Conservation (phyloP, 2,329 filamentous ascomycete genomes). For the Aspergillus sp. region DNA sequence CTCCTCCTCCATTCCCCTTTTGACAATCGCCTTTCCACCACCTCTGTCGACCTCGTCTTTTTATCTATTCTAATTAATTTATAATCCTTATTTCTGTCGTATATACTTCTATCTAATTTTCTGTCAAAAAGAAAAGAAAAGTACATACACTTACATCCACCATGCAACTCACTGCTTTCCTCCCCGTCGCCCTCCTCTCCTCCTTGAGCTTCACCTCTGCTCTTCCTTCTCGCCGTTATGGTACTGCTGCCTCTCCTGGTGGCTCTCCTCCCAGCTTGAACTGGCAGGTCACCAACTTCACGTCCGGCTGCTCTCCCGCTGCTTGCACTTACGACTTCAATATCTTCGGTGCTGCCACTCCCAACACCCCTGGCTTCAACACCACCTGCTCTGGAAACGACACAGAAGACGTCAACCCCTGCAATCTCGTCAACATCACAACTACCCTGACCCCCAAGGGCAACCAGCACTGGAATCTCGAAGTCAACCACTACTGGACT, state of each 20-base stretch:
- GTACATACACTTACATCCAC: constrained; percentile 6
- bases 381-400: constrained; percentile 28
- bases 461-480: constrained; percentile 21
- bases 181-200: constrained; percentile 20
- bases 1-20: background rate
- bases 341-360: constrained; percentile 18
- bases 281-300: constrained; percentile 29
- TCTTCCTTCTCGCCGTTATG: background rate
- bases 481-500: constrained; percentile 23
- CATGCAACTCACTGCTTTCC: constrained; percentile 25
- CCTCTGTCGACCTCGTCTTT: background rate
- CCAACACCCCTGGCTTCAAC: constrained; percentile 29
- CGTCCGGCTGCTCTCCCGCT: constrained; percentile 25
- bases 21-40: background rate
- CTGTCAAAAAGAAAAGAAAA: no score
- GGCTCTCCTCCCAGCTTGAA: constrained; percentile 13
- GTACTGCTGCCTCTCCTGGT: constrained; percentile 4
- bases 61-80: background rate
- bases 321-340: constrained; percentile 30
- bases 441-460: constrained; percentile 13
- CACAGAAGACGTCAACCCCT: constrained; percentile 15
- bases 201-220: constrained; percentile 16
- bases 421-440: constrained; percentile 20
- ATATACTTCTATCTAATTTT: background rate
- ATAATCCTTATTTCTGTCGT: background rate